Evolutionary conservation across 768 basidiomycete genomes (phyloP).

Genomic region (Rhodotorula sphaerocarpa): DNA sequence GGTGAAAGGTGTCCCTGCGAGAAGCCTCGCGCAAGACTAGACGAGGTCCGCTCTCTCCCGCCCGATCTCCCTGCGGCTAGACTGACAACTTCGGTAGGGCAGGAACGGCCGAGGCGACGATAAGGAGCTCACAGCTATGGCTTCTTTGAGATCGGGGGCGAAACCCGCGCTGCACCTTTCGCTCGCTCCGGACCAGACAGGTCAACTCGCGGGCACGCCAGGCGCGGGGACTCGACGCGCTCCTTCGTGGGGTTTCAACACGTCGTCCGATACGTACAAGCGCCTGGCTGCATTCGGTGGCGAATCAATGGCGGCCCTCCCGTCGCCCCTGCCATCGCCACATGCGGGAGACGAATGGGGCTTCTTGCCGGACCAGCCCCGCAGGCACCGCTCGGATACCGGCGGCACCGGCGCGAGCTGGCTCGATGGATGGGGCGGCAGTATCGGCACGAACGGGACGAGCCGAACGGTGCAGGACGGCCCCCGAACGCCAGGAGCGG

Average conservation of each 20-base stretch:
- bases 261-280: constrained; percentile 7
- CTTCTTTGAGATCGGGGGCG: no score
- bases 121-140: no score
- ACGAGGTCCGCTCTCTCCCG: no score
- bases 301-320: constrained; percentile 3
- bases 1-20: no score
- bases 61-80: no score
- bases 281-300: constrained; percentile 1
- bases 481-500: background rate
- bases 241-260: constrained; percentile 23
- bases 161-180: constrained; percentile 10
- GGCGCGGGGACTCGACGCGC: constrained; percentile 4
- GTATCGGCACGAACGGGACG: background rate
- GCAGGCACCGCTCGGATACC: background rate
- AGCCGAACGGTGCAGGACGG: background rate
- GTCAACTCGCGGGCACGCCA: background rate
- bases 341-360: constrained; percentile 18
- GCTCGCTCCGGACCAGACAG: background rate
- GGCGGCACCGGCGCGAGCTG: background rate
- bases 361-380: constrained; percentile 4
- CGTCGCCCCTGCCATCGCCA: constrained; percentile 8
- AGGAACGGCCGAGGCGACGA: no score
- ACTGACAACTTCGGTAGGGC: no score
- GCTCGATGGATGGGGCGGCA: constrained; percentile 1
- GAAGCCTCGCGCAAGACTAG: no score